Conservation (phyloP, 495 filamentous ascomycete species). For the Melanomma pulvis-pyrius region DNA sequence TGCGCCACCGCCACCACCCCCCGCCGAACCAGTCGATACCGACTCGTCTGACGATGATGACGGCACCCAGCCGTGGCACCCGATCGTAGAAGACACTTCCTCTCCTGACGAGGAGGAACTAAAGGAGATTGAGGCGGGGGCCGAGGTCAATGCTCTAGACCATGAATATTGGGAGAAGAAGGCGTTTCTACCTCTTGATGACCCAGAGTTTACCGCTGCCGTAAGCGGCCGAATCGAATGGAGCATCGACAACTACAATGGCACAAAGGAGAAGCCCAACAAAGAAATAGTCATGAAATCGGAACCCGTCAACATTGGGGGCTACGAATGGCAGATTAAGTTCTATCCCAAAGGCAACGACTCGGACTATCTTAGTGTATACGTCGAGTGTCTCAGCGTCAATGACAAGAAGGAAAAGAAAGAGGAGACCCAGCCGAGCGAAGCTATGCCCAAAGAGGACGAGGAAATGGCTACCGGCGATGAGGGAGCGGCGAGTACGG, state of each 20-base stretch:
- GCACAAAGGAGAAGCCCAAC: conserved; percentile 64
- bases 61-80: conserved; percentile 39
- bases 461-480: conserved; percentile 19
- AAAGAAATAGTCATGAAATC: conserved; percentile 62
- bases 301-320: conserved; percentile 59
- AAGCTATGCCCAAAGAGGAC: not conserved
- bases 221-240: conserved; percentile 63
- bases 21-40: conserved; percentile 30
- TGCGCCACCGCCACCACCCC: conserved; percentile 25
- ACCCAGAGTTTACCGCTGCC: conserved; percentile 59
- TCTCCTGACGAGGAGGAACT: conserved; percentile 62
- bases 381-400: conserved; percentile 64
- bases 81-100: conserved; percentile 56
- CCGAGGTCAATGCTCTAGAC: conserved; percentile 59
- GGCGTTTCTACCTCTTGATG: conserved; percentile 60
- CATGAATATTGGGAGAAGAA: conserved; percentile 63
- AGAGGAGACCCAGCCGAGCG: conserved; percentile 1
- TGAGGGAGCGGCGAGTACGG: not conserved
- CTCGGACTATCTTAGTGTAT: conserved; percentile 63
- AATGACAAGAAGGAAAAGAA: conserved; percentile 30
- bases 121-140: conserved; percentile 57
- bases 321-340: conserved; percentile 70
- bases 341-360: conserved; percentile 70
- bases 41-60: conserved; percentile 42
- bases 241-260: conserved; percentile 62